Conservation (phyloP, 768 basidiomycete species). For the Hortiboletus flavorubellus region DNA sequence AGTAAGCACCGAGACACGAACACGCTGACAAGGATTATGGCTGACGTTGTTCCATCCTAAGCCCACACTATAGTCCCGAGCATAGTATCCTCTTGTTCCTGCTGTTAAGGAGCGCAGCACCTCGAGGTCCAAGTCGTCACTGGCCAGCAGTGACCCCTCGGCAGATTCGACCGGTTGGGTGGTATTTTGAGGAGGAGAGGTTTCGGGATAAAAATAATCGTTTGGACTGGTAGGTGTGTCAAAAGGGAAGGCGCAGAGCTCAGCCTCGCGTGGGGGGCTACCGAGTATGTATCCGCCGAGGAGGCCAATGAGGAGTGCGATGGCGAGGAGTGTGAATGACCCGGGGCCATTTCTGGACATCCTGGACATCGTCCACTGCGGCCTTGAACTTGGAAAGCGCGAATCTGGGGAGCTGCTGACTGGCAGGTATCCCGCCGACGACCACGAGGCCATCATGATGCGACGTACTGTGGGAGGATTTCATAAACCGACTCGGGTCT, state of each 20-base stretch:
- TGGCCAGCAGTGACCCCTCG: constrained; percentile 13
- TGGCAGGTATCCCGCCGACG: constrained; percentile 21
- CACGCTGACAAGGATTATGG: background rate
- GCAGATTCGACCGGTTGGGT: background rate
- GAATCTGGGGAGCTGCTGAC: constrained; percentile 11
- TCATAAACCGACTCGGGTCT: no score
- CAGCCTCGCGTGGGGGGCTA: constrained; percentile 12
- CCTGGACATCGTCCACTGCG: constrained; percentile 12
- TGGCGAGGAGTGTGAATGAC: constrained; percentile 17
- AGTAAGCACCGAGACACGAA: constrained; percentile 1
- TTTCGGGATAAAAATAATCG: background rate
- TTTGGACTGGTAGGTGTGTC: background rate
- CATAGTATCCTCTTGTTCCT: constrained; percentile 42
- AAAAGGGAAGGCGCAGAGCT: constrained; percentile 21
- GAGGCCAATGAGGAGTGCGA: constrained; percentile 23
- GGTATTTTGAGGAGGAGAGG: background rate
- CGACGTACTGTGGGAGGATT: no score
- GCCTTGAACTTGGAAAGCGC: background rate
- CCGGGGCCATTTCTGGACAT: constrained; percentile 14
- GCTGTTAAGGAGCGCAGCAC: constrained; percentile 32
- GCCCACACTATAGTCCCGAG: constrained; percentile 41
- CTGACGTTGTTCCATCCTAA: constrained; percentile 50
- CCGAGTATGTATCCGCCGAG: constrained; percentile 26
- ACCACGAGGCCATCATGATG: background rate
- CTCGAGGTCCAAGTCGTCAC: constrained; percentile 29